Conservation (phyloP, 1,139 yeast genomes). For the Sugiyamaella novakii region DNA sequence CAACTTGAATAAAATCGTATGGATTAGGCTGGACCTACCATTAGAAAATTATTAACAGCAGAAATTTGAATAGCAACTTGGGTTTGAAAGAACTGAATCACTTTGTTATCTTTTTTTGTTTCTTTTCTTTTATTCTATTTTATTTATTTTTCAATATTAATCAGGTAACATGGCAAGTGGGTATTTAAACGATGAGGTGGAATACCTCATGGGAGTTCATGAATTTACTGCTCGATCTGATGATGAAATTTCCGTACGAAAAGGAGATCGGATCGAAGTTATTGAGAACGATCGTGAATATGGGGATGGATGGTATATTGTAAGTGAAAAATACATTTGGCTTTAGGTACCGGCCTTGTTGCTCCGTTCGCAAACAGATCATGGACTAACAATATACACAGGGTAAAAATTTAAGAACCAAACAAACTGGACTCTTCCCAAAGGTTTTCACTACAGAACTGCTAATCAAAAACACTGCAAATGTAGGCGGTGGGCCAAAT, state of each 20-base stretch:
- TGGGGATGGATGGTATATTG: slow-evolving; percentile 95
- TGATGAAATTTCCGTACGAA: slow-evolving; percentile 77
- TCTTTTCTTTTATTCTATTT: background rate
- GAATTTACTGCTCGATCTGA: slow-evolving; percentile 85
- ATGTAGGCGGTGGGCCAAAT: background rate
- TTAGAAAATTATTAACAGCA: background rate
- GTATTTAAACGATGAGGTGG: background rate
- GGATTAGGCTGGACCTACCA: slow-evolving; percentile 1
- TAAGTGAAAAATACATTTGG: slow-evolving; percentile 27
- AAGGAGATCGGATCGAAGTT: slow-evolving; percentile 87
- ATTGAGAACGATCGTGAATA: slow-evolving; percentile 91
- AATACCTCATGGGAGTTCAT: slow-evolving; percentile 62
- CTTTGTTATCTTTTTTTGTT: background rate
- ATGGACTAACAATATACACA: slow-evolving; percentile 1
- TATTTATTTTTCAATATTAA: background rate
- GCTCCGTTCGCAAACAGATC: background rate
- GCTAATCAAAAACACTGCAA: background rate
- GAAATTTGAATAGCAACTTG: background rate
- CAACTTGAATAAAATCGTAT: background rate
- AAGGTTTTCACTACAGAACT: slow-evolving; percentile 62
- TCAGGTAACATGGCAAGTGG: slow-evolving; percentile 1
- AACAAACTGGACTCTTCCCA: slow-evolving; percentile 84
- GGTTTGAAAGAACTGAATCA: background rate
- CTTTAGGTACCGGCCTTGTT: background rate
- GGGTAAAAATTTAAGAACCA: slow-evolving; percentile 73